Evolutionary conservation across 225 moss, liverwort and hornwort species (phyloP), one percentile per base, ranked within the genome.

Genomic region (Thuidium tamariscinum): DNA sequence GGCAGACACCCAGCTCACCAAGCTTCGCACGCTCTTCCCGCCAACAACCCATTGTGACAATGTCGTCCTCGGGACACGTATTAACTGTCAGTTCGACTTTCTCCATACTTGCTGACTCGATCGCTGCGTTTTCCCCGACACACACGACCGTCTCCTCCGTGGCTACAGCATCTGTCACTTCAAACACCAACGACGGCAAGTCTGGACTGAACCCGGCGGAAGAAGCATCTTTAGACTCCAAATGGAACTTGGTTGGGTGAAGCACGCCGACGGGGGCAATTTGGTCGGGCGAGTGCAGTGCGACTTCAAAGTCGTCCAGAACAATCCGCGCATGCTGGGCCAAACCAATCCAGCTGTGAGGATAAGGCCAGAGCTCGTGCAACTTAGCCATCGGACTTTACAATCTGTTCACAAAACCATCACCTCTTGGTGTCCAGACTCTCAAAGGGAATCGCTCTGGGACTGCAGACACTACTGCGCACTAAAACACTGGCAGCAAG

Each of bases 231-330:
- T 99, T 97, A n/a, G 59, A 82, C 91, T 94, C 93, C 87, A 99
- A 80, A 84, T 96, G 97, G 85, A 96, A 99, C 85, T 92, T 89
- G 23, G 90, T 87, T n/a, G 97, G 96, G 84, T 95, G 98, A 76
- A 99, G 96, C 83, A 97, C 92, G 54, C 98, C 98, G 41, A 99
- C 98, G 14, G 97, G 94, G 32, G 98, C 98, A 85, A 97, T 94
- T 72, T 94, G 93, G 90, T 93, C 96, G 36, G 94, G 93, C 73
- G 98, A 99, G 85, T 95, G 95, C 36, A 99, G 91, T 21, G 83
- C 81, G 77, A 99, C 81, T 70, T 95, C 91, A 39, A 94, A 97
- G 82, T 94, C 92, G 89, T 99, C 98, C 82, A 99, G 88, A 87
- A 94, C 83, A 80, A 99, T 96, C 79, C 90, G 94, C 79, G 94